phyloP scores from a whole-genome alignment of 768 basidiomycete species.

The Rubroboletus satanas region DNA sequence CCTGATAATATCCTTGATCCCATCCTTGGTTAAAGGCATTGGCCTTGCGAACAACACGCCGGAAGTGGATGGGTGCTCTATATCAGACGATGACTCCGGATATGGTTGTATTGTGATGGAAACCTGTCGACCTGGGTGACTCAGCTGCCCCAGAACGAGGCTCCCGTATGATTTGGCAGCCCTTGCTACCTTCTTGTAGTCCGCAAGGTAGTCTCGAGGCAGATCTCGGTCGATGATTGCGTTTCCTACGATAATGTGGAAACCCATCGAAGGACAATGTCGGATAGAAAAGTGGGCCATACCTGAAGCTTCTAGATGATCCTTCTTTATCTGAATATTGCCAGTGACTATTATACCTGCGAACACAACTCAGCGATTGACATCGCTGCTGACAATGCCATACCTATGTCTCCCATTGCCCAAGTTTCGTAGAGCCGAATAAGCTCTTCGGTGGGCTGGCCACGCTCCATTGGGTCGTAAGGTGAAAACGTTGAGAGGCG shows the following conservation, averaged over 20 bases:
- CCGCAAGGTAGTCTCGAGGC: slow-evolving; percentile 20
- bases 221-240: slow-evolving; percentile 31
- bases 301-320: slow-evolving; percentile 34
- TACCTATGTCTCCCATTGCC: slow-evolving; percentile 32
- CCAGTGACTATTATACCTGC: slow-evolving; percentile 32
- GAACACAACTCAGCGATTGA: slow-evolving; percentile 2
- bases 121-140: slow-evolving; percentile 33
- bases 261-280: neutral
- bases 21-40: slow-evolving; percentile 39
- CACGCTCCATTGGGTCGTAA: slow-evolving; percentile 27
- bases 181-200: slow-evolving; percentile 23
- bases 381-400: neutral
- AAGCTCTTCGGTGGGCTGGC: slow-evolving; percentile 33
- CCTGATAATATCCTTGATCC: slow-evolving; percentile 48
- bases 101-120: slow-evolving; percentile 35
- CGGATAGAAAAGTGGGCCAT: neutral
- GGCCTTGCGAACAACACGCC: slow-evolving; percentile 32
- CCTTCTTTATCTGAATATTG: slow-evolving; percentile 34
- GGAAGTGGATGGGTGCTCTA: slow-evolving; percentile 32
- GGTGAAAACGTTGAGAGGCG: slow-evolving; percentile 34
- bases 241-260: slow-evolving; percentile 21
- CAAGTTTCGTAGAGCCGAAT: slow-evolving; percentile 34
- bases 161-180: slow-evolving; percentile 31
- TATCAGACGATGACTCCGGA: slow-evolving; percentile 33
- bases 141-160: slow-evolving; percentile 32